Evolutionary conservation across 148 eudicot genomes (phyloP).

Genomic region (Rhododendron mucronatum): DNA sequence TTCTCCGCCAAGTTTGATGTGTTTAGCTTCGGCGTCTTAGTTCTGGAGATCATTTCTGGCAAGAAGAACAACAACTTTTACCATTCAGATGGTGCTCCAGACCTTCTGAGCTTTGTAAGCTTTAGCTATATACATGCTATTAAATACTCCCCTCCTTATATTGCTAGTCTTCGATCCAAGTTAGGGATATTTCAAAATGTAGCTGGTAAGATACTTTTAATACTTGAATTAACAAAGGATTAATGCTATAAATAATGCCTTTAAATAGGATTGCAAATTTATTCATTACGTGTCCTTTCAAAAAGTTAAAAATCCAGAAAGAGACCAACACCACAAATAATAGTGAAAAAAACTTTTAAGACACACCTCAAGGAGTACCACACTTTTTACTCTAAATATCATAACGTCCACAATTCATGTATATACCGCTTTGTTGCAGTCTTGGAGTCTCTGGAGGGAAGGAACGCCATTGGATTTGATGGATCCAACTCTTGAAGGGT

Average conservation of each 20-base stretch:
- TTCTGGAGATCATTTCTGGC: slow-evolving; percentile 37
- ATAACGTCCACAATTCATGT: not conserved
- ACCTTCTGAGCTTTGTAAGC: slow-evolving; percentile 33
- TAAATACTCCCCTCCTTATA: not conserved
- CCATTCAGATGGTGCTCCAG: not conserved
- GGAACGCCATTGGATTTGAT: slow-evolving; percentile 18
- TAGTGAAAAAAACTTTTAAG: too few relatives aligned
- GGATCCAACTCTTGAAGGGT: slow-evolving; percentile 21
- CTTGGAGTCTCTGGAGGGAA: slow-evolving; percentile 27
- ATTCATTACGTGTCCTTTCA: not conserved
- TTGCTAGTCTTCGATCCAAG: not conserved
- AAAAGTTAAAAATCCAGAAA: not conserved
- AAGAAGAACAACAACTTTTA: slow-evolving; percentile 19
- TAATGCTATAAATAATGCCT: not conserved
- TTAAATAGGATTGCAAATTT: not conserved
- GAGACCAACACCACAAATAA: not conserved
- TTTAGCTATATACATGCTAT: not conserved
- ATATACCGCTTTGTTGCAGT: slow-evolving; percentile 1
- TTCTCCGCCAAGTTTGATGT: slow-evolving; percentile 55
- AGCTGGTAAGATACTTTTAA: too few relatives aligned
- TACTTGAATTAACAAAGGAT: too few relatives aligned
- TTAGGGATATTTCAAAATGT: too few relatives aligned
- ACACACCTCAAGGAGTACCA: not conserved
- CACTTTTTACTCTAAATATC: not conserved
- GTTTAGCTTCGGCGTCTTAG: slow-evolving; percentile 48